Percentiles rank a stretch among this genome's conserved stretches.
These are phyloP conservation scores for Apiospora pterosperma DNA, from an alignment of 2,329 filamentous ascomycete genomes.

Conservation along the genomic window DNA sequence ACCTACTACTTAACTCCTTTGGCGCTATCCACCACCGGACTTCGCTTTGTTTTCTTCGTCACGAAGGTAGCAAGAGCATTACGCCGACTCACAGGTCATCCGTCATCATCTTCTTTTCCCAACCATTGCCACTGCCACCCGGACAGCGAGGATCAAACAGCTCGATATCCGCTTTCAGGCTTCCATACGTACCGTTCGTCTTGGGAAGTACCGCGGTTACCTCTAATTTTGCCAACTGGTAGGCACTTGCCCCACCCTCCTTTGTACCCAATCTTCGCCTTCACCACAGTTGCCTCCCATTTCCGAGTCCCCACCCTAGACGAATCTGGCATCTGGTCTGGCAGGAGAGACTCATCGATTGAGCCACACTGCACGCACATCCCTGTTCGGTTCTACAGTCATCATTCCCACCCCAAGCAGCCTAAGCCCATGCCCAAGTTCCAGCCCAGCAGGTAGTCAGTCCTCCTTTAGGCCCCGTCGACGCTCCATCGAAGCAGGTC, in stretches of 20 bases:
- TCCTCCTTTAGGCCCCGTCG: slow-evolving; percentile 21
- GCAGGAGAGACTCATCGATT: neutral
- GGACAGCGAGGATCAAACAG: slow-evolving; percentile 22
- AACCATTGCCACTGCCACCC: slow-evolving; percentile 20
- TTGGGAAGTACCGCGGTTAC: slow-evolving; percentile 20
- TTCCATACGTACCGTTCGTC: slow-evolving; percentile 25
- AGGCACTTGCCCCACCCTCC: slow-evolving; percentile 20
- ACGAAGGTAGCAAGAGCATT: neutral
- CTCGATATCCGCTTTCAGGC: slow-evolving; percentile 20
- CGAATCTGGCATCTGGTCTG: slow-evolving; percentile 2
- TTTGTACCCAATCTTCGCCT: neutral
- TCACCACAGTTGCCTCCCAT: neutral
- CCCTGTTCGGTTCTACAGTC: neutral
- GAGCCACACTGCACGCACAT: neutral
- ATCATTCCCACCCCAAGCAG: slow-evolving; percentile 7
- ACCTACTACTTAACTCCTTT: neutral
- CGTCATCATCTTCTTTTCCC: slow-evolving; percentile 18
- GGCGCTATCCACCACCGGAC: neutral
- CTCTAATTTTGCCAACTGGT: slow-evolving; percentile 20
- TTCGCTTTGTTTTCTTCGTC: neutral
- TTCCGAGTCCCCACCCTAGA: neutral
- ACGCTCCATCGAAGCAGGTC: slow-evolving; percentile 12
- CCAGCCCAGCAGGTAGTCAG: slow-evolving; percentile 12
- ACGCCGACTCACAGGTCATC: slow-evolving; percentile 4
- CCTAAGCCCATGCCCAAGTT: neutral